Percentiles rank a stretch among this genome's conserved stretches.
Evolutionary conservation across 164 flowering plant genomes (phyloP).

Genomic region (Vitis labrusca): DNA sequence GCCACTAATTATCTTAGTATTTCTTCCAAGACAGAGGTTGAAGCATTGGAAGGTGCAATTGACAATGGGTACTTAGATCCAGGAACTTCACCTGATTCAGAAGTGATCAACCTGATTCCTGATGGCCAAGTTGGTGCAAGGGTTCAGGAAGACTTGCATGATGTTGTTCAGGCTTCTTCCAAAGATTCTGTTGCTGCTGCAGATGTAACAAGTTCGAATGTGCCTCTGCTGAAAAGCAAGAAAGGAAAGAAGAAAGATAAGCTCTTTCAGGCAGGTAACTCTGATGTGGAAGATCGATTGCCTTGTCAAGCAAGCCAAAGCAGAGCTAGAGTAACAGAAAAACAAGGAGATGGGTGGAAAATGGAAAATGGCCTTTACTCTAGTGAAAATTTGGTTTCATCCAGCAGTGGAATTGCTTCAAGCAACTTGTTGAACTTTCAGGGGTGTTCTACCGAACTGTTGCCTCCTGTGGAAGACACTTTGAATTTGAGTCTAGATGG

Average conservation of each 20-base stretch:
- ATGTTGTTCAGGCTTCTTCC: slow-evolving; percentile 27
- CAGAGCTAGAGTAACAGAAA: slow-evolving; percentile 22
- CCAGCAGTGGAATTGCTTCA: slow-evolving; percentile 17
- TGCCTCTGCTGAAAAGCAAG: slow-evolving; percentile 17
- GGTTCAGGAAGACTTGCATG: slow-evolving; percentile 29
- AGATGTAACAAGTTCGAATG: slow-evolving; percentile 21
- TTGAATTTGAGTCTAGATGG: slow-evolving; percentile 18
- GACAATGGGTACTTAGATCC: slow-evolving; percentile 41
- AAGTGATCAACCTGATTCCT: slow-evolving; percentile 60
- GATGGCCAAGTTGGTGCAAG: slow-evolving; percentile 29
- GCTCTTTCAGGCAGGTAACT: slow-evolving; percentile 2
- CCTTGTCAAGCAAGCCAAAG: slow-evolving; percentile 16
- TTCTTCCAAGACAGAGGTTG: slow-evolving; percentile 23
- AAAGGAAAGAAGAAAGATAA: slow-evolving; percentile 40
- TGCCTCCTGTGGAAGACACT: slow-evolving; percentile 11
- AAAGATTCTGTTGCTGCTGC: slow-evolving; percentile 21
- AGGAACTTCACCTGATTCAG: slow-evolving; percentile 89
- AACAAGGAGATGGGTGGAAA: slow-evolving; percentile 19
- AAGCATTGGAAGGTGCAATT: slow-evolving; percentile 24
- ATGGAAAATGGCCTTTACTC: slow-evolving; percentile 11
- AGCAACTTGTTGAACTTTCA: slow-evolving; percentile 21
- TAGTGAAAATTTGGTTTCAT: slow-evolving; percentile 17
- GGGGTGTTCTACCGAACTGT: slow-evolving; percentile 8
- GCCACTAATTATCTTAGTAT: slow-evolving; percentile 17
- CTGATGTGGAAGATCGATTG: slow-evolving; percentile 16